These are phyloP conservation scores for Dendrothele bispora DNA, from an alignment of 768 basidiomycete species.

Conservation along the genomic window DNA sequence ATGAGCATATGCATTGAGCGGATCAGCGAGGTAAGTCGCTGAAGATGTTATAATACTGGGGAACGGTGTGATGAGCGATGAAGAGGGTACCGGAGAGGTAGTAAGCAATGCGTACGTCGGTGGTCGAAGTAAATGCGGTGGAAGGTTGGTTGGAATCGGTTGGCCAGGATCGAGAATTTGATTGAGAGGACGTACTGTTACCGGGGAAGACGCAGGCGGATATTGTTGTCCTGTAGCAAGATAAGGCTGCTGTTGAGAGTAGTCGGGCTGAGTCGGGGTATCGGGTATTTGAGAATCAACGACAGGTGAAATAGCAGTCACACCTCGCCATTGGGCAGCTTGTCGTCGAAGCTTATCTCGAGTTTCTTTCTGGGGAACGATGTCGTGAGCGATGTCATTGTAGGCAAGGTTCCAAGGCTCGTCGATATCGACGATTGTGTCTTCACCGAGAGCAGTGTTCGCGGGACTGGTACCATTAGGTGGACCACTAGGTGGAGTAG, in stretches of 20 bases:
- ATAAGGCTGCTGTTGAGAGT: slow-evolving; percentile 19
- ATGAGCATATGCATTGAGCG: slow-evolving; percentile 84
- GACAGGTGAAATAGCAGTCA: slow-evolving; percentile 48
- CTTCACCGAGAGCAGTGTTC: slow-evolving; percentile 27
- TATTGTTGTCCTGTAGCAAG: slow-evolving; percentile 6
- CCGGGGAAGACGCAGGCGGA: slow-evolving; percentile 14
- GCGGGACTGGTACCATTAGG: slow-evolving; percentile 5
- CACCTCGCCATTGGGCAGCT: slow-evolving; percentile 65
- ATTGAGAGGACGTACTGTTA: slow-evolving; percentile 31
- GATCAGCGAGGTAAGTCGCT: slow-evolving; percentile 69
- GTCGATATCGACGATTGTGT: slow-evolving; percentile 53
- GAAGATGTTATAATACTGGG: slow-evolving; percentile 65
- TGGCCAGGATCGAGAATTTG: slow-evolving; percentile 29
- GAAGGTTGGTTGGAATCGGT: slow-evolving; percentile 34
- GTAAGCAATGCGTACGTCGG: slow-evolving; percentile 69
- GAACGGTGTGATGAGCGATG: slow-evolving; percentile 62
- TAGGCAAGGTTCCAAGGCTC: slow-evolving; percentile 46
- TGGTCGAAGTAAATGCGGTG: slow-evolving; percentile 49
- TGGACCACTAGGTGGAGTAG: slow-evolving; percentile 17
- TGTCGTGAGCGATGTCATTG: slow-evolving; percentile 45
- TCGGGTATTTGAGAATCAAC: not conserved
- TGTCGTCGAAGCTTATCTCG: slow-evolving; percentile 54
- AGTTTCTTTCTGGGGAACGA: slow-evolving; percentile 40
- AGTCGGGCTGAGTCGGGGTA: slow-evolving; percentile 13
- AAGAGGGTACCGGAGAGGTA: slow-evolving; percentile 50